These are phyloP conservation scores for Penicillium thymicola DNA, from an alignment of 2,329 filamentous ascomycete genomes.

Conservation along the genomic window DNA sequence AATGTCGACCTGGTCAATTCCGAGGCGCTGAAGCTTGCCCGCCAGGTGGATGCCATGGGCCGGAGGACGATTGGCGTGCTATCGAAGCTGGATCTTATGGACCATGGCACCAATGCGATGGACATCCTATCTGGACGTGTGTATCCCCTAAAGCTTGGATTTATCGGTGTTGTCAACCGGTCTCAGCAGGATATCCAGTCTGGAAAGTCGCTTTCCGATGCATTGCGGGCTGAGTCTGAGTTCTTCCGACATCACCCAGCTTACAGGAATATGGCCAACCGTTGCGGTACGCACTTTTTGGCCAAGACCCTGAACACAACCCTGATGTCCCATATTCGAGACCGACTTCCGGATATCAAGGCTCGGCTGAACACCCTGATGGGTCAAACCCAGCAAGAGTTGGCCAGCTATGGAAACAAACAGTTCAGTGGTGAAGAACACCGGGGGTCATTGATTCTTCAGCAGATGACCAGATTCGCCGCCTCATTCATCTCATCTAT, in stretches of 20 bases:
- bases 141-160: conserved; percentile 93
- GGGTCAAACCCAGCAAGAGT: conserved; percentile 98
- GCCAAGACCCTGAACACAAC: conserved; percentile 94
- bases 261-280: conserved; percentile 89
- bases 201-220: conserved; percentile 91
- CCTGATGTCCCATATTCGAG: conserved; percentile 92
- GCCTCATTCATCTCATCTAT: conserved; percentile 98
- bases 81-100: conserved; percentile 97
- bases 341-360: conserved; percentile 95
- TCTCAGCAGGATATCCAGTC: conserved; percentile 98
- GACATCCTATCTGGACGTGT: conserved; percentile 97
- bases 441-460: conserved; percentile 86
- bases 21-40: conserved; percentile 91
- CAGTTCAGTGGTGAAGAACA: conserved; percentile 98
- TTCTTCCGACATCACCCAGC: conserved; percentile 98
- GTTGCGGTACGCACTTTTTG: conserved; percentile 90
- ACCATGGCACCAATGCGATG: conserved; percentile 94
- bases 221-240: conserved; percentile 81
- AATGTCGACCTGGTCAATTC: conserved; percentile 99
- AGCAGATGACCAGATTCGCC: conserved; percentile 97
- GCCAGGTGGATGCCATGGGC: conserved; percentile 93
- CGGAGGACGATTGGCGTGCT: conserved; percentile 93
- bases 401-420: conserved; percentile 96
- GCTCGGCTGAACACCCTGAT: conserved; percentile 95
- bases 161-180: conserved; percentile 96